These are phyloP conservation scores for Melanomma pulvis-pyrius DNA, from an alignment of 495 filamentous ascomycete species.

Conservation along the genomic window DNA sequence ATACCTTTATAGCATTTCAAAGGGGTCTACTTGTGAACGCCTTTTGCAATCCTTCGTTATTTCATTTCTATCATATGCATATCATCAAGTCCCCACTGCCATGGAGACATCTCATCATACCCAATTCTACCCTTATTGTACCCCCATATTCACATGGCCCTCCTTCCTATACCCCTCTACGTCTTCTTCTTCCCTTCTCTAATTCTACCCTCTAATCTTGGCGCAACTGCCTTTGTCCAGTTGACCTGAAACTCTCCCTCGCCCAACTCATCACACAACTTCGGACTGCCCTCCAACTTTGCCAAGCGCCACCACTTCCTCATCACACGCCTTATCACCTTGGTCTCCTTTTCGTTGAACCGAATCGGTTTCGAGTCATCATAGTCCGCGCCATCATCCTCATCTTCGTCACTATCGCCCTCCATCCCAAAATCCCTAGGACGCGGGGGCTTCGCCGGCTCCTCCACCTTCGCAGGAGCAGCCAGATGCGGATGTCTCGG, in stretches of 20 bases:
- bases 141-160: neutral
- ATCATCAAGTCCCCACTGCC: no score
- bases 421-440: neutral
- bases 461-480: neutral
- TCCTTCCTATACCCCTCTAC: conserved; percentile 26
- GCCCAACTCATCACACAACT: conserved; percentile 52
- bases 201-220: conserved; percentile 77
- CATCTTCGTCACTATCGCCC: conserved; percentile 8
- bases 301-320: conserved; percentile 75
- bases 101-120: neutral
- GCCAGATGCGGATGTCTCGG: neutral
- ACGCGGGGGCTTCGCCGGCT: neutral
- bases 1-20: no score
- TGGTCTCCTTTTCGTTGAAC: conserved; percentile 38
- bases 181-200: conserved; percentile 31
- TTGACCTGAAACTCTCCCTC: conserved; percentile 63
- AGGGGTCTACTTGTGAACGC: no score
- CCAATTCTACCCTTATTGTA: conserved; percentile 11
- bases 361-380: conserved; percentile 38
- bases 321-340: conserved; percentile 57
- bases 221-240: conserved; percentile 80
- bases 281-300: conserved; percentile 53
- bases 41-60: no score
- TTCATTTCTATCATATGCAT: no score
- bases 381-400: conserved; percentile 23